Base-by-base conservation (phyloP, 148 eudicot species). In the Oxyria digyna region DNA sequence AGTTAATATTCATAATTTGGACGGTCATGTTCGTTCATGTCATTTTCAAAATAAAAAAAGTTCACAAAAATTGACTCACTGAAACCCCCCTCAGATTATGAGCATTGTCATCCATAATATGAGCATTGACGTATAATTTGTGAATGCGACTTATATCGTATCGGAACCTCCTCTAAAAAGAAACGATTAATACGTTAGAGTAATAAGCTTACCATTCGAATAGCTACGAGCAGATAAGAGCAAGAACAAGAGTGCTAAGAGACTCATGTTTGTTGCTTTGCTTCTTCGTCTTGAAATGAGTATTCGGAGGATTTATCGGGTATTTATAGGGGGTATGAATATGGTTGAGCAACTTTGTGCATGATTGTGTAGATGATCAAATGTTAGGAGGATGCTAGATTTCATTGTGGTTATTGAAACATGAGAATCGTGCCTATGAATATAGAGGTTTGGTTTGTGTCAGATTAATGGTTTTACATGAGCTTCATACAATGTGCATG, bases 401-500 rank as follows among this genome's bases (percentile, higher is more conserved):
- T 27, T 27, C 37, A 59, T 24, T 59, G 31, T 59, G 38, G 37
- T 59, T 59, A 12, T 26, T 27, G 31, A 54, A 54, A 11, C 62
- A 27, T 57, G 64, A 27, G 8, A 57, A 3, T 14, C 29, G 11
- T 13, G 64, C 64, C 18, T 57, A 24, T 3, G 9, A n/a, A 17
- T 4, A 0, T n/a, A 6, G 23, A 6, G 9, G 8, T 46, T 46
- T 18, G 3, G 23, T 23, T 46, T 17, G 52, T 46, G 23, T 54
- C 15, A 24, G 32, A 8, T 52, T 52, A 24, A 13, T 57, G 8
- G 31, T 57, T 57, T 57, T 27, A 4, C 21, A 31, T 15, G 38
- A 29, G 65, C 38, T 59, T 59, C 65, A 59, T 59, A 59, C 65
- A 59, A 59, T 59, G 37, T 59, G 65, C 65, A 59, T 59, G 65